Percentiles rank a stretch among this genome's conserved stretches.
Evolutionary conservation across 2,329 filamentous ascomycete genomes (phyloP).

Genomic region (Metarhizium rileyi): DNA sequence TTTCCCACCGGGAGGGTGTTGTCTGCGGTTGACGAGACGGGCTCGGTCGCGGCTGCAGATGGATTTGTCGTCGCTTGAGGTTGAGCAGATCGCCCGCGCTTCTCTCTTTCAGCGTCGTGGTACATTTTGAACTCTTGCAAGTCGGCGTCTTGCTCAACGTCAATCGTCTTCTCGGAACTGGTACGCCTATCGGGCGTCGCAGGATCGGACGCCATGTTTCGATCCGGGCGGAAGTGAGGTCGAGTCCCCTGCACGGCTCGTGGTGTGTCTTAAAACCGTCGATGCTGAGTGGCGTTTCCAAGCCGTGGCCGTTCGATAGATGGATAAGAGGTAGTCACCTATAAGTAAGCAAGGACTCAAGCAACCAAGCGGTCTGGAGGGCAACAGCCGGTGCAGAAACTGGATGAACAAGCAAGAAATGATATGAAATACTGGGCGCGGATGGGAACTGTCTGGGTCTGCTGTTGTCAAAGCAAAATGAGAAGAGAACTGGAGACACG

Average conservation of each 20-base stretch:
- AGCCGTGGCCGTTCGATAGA: too few relatives aligned
- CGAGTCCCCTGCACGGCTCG: background rate
- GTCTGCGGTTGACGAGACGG: too few relatives aligned
- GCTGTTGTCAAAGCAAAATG: too few relatives aligned
- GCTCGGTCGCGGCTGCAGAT: too few relatives aligned
- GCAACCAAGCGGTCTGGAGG: too few relatives aligned
- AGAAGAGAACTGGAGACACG: too few relatives aligned
- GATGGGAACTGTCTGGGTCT: too few relatives aligned
- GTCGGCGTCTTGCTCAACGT: conserved; percentile 14
- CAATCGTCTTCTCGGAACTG: conserved; percentile 20
- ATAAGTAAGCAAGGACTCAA: too few relatives aligned
- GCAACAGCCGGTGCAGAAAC: too few relatives aligned
- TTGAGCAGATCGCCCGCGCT: background rate
- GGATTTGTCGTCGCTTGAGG: background rate
- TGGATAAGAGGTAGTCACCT: too few relatives aligned
- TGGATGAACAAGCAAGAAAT: too few relatives aligned
- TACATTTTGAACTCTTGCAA: conserved; percentile 4
- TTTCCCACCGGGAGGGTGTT: background rate
- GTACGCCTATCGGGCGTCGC: conserved; percentile 12
- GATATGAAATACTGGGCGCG: too few relatives aligned
- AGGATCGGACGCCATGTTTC: conserved; percentile 1
- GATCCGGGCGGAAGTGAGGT: background rate
- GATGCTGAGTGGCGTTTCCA: background rate
- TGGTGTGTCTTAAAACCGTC: background rate
- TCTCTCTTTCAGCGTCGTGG: background rate